Evolutionary conservation across 768 basidiomycete genomes (phyloP).

Genomic region (Mycena maculata): DNA sequence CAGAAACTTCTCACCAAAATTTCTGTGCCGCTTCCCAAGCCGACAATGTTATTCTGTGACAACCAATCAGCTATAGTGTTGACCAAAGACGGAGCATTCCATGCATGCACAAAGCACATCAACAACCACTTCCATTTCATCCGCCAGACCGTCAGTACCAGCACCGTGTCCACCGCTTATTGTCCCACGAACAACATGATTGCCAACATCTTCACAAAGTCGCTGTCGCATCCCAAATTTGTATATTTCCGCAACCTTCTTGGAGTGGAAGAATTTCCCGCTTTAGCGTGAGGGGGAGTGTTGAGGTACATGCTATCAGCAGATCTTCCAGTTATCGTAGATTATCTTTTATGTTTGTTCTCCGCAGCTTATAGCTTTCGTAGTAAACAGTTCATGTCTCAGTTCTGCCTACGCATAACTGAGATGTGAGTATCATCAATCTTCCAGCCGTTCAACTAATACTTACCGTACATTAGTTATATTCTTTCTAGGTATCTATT

Average conservation of each 20-base stretch:
- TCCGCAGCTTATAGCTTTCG: too few relatives aligned
- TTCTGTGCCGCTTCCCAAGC: not conserved
- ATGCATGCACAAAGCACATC: not conserved
- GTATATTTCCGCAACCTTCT: not conserved
- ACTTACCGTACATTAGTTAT: too few relatives aligned
- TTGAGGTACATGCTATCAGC: too few relatives aligned
- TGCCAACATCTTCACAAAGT: not conserved
- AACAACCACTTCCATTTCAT: slow-evolving; percentile 1
- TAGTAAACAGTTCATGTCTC: too few relatives aligned
- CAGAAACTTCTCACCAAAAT: not conserved
- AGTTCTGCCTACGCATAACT: too few relatives aligned
- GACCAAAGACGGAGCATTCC: not conserved
- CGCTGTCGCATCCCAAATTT: not conserved
- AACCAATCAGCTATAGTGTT: not conserved
- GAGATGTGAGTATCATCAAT: too few relatives aligned
- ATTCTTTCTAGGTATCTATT: too few relatives aligned
- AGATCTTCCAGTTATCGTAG: too few relatives aligned
- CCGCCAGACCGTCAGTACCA: not conserved
- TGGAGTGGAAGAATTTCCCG: not conserved
- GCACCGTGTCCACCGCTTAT: not conserved
- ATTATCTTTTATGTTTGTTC: too few relatives aligned
- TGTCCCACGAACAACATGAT: not conserved
- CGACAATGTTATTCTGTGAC: not conserved
- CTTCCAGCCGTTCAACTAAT: too few relatives aligned
- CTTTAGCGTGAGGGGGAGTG: too few relatives aligned